Evolutionary conservation across 441 rosid species (phyloP), one percentile per base, ranked within the genome.

Genomic region (Gossypium schwendimanii): DNA sequence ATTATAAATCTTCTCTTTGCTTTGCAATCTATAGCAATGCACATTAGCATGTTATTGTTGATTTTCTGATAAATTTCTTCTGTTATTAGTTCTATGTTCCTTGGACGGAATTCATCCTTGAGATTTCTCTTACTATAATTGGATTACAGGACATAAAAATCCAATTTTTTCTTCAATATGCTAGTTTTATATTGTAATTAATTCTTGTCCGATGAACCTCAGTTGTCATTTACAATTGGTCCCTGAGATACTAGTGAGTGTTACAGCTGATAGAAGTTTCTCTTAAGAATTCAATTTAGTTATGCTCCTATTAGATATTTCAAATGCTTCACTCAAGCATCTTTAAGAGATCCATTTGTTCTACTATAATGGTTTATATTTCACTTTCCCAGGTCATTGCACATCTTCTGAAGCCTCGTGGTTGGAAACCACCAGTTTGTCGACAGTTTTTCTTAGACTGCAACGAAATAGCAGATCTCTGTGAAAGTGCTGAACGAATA

Each of bases 381-480:
- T 15, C 31, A 41, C 63, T 7, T 50, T 57, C 21, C 81, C 82
- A 95, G 99, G 95, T 93, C 74, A 82, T 95, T 60, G 89, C 95
- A 71, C 95, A 89, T 84, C 95, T 95, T 74, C 81, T 95, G 79
- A 91, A 90, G 88, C 99, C 98, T 74, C 96, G 98, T 72, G 97
- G 98, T 45, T 95, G 98, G 99, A 95, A 93, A 81, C 97, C 99
- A 76, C 99, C 99, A 1, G 97, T 93, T 74, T 89, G 91, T 45
- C 90, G 98, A 57, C 99, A 95, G 70, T 95, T 93, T 84, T 95
- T 91, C 94, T 84, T 95, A 76, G 97, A 95, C 80, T 95, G 99
- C 85, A 91, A 91, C 80, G 99, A 95, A 81, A 90, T 95, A 77
- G 94, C 98, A 59, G 99, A 95, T 78, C 96, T 95, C 71, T 95